Evolutionary conservation across 257 asterid genomes (phyloP), one percentile per base, ranked within the genome.

Genomic region (Primulina tabacum): DNA sequence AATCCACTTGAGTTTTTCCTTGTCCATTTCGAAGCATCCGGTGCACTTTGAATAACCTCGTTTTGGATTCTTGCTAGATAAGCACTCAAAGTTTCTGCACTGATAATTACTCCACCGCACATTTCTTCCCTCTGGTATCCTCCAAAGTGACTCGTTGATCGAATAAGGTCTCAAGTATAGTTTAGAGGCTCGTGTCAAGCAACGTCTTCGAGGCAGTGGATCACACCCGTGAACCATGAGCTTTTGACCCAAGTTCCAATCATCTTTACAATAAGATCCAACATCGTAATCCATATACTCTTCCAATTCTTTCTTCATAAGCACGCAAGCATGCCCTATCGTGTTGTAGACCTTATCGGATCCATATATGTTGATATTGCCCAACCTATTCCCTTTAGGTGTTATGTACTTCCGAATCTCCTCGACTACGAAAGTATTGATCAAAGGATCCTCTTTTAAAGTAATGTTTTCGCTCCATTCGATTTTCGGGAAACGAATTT

Each of bases 221-320:
- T 92, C 98, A 7, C 98, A 92, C 53, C 96, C 96, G 7, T 76
- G 83, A 43, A 87, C 65, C 98, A 90, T 90, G 30, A 92, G 95
- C 83, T 77, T 87, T 71, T 92, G 97, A 1, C 85, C 98, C 56
- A 85, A 59, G 33, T 71, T 77, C 97, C 98, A 92, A 68, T 92
- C 98, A 35, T 92, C 97, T 30, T 88, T 92, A 40, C 98, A 92
- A 56, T 87, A 92, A 3, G 97, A 90, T 3, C 97, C 98, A 26
- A 90, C 85, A 7, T 92, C 96, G 34, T 90, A 92, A 17, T 88
- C 90, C 98, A 92, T 90, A 63, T 85, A 92, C 77, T 88, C 89
- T 77, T 92, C 96, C 81, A 92, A 35, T 58, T 92, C 97, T 57
- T 79, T 83, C 78, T 82, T 90, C 89, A 88, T 72, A 21, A 55